Evolutionary conservation across 768 basidiomycete genomes (phyloP), one percentile per base, ranked within the genome.

Genomic region (Lactarius akahatsu): DNA sequence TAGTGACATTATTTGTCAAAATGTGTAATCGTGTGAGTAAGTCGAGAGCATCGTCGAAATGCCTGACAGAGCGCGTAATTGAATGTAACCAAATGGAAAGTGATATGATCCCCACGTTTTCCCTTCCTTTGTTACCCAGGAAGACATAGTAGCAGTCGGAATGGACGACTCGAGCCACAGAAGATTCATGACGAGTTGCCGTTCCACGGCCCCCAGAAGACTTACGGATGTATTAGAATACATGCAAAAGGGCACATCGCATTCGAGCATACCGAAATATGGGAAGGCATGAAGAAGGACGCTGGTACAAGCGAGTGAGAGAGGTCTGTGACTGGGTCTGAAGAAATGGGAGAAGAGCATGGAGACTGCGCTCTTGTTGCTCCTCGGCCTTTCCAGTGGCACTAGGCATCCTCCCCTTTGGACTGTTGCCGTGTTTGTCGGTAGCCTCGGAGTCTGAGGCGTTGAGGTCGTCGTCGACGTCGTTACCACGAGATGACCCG

Each of bases 141-240:
- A 84, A 6, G 82, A 77, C 86, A 94, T 87, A 0, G 86, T 89
- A 18, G 82, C 79, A n/a, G 80, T 76, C 1, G 84, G 79, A 59
- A 94, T 86, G 4, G 88, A 78, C 28, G 85, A 83, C 73, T 96
- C 95, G 34, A 95, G 81, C 94, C 95, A 97, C 9, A 96, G 80
- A 61, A 94, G 74, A 74, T 89, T 92, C 88, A 96, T 90, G 38
- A 94, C 84, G 32, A 96, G 79, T 73, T 96, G 94, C 63, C 92
- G 82, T 72, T 94, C 90, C 26, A 95, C 74, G 23, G 91, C 85
- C 2, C 85, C 86, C 43, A 97, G 77, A 30, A 96, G 79, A 61
- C 93, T 94, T 73, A 4, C 4, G 30, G 30, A 50, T 13, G 57
- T 41, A 47, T 57, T 7, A 63, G 67, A 55, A 28, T 34, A 40